These are phyloP conservation scores for Pseudotsuga menziesii DNA, from an alignment of 75 land plant species.

Conservation along the genomic window DNA sequence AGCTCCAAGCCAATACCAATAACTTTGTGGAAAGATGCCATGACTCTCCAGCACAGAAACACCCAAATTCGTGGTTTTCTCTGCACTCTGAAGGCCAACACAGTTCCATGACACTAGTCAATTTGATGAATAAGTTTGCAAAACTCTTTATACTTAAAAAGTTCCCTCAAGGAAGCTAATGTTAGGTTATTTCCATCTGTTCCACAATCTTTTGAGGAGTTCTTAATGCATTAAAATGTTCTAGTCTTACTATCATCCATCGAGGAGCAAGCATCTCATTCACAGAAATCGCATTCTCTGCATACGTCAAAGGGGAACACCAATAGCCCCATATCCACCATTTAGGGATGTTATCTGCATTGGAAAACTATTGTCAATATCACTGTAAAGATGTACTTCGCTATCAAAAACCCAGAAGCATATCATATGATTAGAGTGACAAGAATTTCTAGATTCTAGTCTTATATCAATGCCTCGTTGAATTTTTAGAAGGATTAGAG, in stretches of 20 bases:
- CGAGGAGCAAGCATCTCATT: constrained; percentile 62
- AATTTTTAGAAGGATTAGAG: too few relatives aligned
- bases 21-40: constrained; percentile 38
- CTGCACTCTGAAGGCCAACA: constrained; percentile 37
- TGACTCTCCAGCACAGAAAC: constrained; percentile 29
- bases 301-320: constrained; percentile 70
- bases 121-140: background rate
- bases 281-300: constrained; percentile 44
- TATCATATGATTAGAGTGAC: too few relatives aligned
- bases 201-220: background rate
- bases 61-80: constrained; percentile 39
- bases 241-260: constrained; percentile 33
- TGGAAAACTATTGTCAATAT: constrained; percentile 1
- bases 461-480: background rate
- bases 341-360: constrained; percentile 39
- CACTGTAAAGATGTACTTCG: background rate
- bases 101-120: background rate
- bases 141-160: background rate
- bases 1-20: constrained; percentile 88
- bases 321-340: constrained; percentile 88
- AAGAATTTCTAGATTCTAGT: background rate
- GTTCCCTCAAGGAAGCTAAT: background rate
- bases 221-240: background rate
- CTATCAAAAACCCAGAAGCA: too few relatives aligned
- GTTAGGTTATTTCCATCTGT: background rate